A percentile compares a stretch with the other conserved stretches of the same genome.
Conservation (phyloP, 805 yeast genomes). For the Candida peoriensis region DNA sequence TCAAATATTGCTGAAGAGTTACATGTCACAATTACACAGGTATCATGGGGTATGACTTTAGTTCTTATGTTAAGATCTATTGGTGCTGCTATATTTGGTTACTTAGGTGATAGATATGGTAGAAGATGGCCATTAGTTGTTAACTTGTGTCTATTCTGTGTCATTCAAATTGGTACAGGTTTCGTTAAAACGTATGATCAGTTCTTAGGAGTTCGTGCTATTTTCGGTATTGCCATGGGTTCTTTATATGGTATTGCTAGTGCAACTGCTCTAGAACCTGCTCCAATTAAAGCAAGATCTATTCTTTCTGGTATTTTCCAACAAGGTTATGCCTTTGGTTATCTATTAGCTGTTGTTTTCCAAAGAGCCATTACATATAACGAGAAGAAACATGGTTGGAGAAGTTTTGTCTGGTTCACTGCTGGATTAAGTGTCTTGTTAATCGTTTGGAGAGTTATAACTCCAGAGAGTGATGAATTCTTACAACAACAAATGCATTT, state of each 20-base stretch:
- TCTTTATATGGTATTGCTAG: slow-evolving; percentile 41
- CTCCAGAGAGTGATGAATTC: slow-evolving; percentile 54
- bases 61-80: slow-evolving; percentile 66
- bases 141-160: slow-evolving; percentile 41
- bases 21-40: slow-evolving; percentile 39
- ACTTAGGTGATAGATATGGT: slow-evolving; percentile 55
- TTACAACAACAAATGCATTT: slow-evolving; percentile 33
- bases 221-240: slow-evolving; percentile 57
- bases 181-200: slow-evolving; percentile 51
- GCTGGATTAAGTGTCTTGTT: slow-evolving; percentile 50
- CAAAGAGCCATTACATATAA: slow-evolving; percentile 57
- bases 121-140: slow-evolving; percentile 52
- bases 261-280: slow-evolving; percentile 38
- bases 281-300: slow-evolving; percentile 50
- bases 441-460: slow-evolving; percentile 34
- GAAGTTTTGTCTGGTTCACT: slow-evolving; percentile 63
- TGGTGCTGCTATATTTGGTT: slow-evolving; percentile 60
- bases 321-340: slow-evolving; percentile 76
- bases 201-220: slow-evolving; percentile 57
- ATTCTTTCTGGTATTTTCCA: slow-evolving; percentile 66
- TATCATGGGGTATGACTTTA: slow-evolving; percentile 56
- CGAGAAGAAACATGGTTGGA: slow-evolving; percentile 47
- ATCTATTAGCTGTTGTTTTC: slow-evolving; percentile 58
- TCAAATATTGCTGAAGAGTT: slow-evolving; percentile 41
- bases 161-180: slow-evolving; percentile 59